Conservation (phyloP, 306 rosid genomes). For the apple (Malus domestica) region DNA sequence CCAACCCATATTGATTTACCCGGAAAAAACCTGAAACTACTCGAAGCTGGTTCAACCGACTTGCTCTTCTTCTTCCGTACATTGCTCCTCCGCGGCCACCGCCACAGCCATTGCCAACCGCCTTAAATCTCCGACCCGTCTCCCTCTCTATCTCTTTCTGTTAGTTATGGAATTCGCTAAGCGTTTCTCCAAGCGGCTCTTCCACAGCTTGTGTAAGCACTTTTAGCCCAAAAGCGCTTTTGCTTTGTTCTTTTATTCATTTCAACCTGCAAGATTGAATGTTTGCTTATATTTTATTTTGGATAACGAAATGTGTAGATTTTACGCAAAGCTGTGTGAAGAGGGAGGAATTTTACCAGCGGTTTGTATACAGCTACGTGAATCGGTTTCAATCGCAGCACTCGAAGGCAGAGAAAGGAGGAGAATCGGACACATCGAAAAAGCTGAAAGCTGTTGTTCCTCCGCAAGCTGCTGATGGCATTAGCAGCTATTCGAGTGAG, state of each 20-base stretch:
- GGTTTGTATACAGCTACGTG: constrained; percentile 33
- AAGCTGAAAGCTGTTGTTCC: constrained; percentile 20
- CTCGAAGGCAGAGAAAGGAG: constrained; percentile 44
- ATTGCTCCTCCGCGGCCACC: constrained; percentile 1
- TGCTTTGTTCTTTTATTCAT: not conserved
- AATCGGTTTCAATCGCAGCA: constrained; percentile 44
- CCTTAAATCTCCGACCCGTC: not conserved
- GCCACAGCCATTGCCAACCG: not conserved
- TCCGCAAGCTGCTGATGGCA: constrained; percentile 28
- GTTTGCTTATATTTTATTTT: not conserved
- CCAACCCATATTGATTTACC: not conserved
- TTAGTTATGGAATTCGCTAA: constrained; percentile 11
- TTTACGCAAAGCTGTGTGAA: constrained; percentile 24
- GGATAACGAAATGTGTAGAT: constrained; percentile 23
- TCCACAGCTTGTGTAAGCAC: constrained; percentile 17
- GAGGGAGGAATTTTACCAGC: constrained; percentile 37
- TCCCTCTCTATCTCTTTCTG: not conserved
- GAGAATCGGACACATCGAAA: constrained; percentile 31
- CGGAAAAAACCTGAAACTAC: not conserved
- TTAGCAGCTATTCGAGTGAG: constrained; percentile 34
- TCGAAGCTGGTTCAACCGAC: not conserved
- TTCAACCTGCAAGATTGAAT: not conserved
- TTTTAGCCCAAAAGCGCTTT: not conserved
- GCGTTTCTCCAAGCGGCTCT: constrained; percentile 11
- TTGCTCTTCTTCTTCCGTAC: not conserved